Conservation (phyloP, 2,329 filamentous ascomycete species). For the Paraphoma sp. region DNA sequence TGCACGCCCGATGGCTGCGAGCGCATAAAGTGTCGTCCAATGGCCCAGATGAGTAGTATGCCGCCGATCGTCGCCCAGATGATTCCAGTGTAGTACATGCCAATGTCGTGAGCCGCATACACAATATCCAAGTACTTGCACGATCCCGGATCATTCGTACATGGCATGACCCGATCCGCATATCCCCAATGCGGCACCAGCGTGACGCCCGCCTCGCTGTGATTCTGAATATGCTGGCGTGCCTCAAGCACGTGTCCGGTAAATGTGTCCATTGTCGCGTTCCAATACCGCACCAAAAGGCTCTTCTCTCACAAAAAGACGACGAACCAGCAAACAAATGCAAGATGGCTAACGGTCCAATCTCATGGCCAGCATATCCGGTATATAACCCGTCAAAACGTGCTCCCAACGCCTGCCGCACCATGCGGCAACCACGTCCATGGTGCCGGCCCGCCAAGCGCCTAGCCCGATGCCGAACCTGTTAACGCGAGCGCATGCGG, state of each 20-base stretch:
- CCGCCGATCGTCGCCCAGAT: constrained; percentile 62
- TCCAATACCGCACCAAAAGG: too few species aligned
- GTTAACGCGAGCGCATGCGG: constrained; percentile 5
- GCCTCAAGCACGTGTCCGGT: neutral
- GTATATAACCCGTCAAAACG: constrained; percentile 8
- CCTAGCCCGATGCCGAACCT: constrained; percentile 14
- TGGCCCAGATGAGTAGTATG: constrained; percentile 54
- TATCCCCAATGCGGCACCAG: constrained; percentile 65
- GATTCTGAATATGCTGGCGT: constrained; percentile 53
- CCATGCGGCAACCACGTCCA: constrained; percentile 3
- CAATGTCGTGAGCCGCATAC: constrained; percentile 61
- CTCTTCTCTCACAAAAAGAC: neutral
- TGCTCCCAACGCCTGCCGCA: neutral
- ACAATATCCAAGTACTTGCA: constrained; percentile 65
- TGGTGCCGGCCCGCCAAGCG: constrained; percentile 21
- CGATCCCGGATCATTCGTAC: constrained; percentile 63
- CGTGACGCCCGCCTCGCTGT: constrained; percentile 41
- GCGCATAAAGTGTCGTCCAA: constrained; percentile 41
- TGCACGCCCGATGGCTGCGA: constrained; percentile 35
- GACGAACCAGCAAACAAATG: neutral
- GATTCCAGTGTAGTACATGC: constrained; percentile 64
- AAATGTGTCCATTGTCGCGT: neutral
- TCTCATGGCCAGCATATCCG: constrained; percentile 5
- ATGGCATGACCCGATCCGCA: constrained; percentile 60
- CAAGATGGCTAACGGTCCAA: neutral